A percentile compares a stretch with the other conserved stretches of the same genome.
These are phyloP conservation scores for Phytophthora macrochlamydospora DNA, from an alignment of 352 stramenopile genomes.

Conservation along the genomic window DNA sequence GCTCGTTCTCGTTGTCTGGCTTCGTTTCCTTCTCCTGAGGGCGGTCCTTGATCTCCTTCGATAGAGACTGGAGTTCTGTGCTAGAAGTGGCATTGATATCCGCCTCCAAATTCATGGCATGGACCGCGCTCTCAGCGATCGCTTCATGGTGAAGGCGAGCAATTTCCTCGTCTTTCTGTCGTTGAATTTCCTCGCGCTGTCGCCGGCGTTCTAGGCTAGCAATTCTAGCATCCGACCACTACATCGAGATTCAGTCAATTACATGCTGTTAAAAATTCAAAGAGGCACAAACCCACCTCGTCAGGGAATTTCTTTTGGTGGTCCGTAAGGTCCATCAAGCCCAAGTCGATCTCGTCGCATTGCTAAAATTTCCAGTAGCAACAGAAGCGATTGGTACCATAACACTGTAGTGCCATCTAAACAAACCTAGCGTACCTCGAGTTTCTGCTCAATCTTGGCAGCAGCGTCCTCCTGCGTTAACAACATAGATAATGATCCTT, in stretches of 20 bases:
- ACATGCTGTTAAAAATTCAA: constrained; percentile 1
- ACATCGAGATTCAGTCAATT: constrained; percentile 1
- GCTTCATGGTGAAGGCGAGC: constrained; percentile 70
- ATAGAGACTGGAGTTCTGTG: constrained; percentile 62
- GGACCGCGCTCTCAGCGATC: constrained; percentile 71
- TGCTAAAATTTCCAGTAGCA: constrained; percentile 36
- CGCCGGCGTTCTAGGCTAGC: constrained; percentile 57
- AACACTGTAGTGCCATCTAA: no score
- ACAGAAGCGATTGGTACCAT: no score
- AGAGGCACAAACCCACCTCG: constrained; percentile 44
- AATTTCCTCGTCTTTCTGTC: constrained; percentile 71
- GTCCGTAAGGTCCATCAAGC: constrained; percentile 71
- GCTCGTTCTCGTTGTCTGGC: constrained; percentile 65
- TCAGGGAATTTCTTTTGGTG: constrained; percentile 71
- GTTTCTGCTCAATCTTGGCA: constrained; percentile 70
- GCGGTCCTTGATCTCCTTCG: constrained; percentile 61
- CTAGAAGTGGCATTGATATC: constrained; percentile 54
- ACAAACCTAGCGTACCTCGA: constrained; percentile 50
- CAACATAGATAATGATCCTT: not conserved
- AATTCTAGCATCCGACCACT: constrained; percentile 70
- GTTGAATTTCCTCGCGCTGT: constrained; percentile 67
- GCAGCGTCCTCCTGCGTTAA: constrained; percentile 51
- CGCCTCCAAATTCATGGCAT: constrained; percentile 75
- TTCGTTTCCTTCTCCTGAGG: constrained; percentile 65
- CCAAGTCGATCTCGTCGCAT: constrained; percentile 86